These are phyloP conservation scores for Apiospora hydei DNA, from an alignment of 2,329 filamentous ascomycete genomes.

Conservation along the genomic window DNA sequence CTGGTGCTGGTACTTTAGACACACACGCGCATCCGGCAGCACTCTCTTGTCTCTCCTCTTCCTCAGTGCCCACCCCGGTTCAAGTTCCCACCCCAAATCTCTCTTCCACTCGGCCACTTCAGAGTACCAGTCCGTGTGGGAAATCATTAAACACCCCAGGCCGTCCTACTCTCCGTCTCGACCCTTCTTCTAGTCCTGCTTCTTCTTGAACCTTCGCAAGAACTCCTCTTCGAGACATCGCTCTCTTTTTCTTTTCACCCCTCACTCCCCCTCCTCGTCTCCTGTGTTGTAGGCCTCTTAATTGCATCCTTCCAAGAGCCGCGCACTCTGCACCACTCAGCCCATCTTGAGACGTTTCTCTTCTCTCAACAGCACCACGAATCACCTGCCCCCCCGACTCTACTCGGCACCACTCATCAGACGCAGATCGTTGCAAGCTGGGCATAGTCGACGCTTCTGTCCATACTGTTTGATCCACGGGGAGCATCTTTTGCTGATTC, in stretches of 20 bases:
- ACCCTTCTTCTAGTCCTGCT: slow-evolving; percentile 44
- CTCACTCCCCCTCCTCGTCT: slow-evolving; percentile 41
- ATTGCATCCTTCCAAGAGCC: slow-evolving; percentile 31
- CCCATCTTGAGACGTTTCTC: slow-evolving; percentile 29
- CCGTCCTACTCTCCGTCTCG: slow-evolving; percentile 37
- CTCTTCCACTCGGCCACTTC: slow-evolving; percentile 37
- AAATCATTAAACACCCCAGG: slow-evolving; percentile 45
- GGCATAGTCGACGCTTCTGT: slow-evolving; percentile 38
- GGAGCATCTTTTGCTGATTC: slow-evolving; percentile 39
- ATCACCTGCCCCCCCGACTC: slow-evolving; percentile 8
- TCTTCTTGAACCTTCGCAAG: slow-evolving; percentile 46
- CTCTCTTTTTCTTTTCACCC: slow-evolving; percentile 47
- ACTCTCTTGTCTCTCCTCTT: slow-evolving; percentile 16
- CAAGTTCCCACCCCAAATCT: slow-evolving; percentile 26
- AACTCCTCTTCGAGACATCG: slow-evolving; percentile 49
- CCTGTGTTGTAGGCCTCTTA: slow-evolving; percentile 40
- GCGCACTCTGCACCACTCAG: slow-evolving; percentile 44
- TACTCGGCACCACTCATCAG: slow-evolving; percentile 34
- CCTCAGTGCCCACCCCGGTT: slow-evolving; percentile 4
- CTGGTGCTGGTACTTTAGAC: neutral
- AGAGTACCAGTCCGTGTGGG: slow-evolving; percentile 34
- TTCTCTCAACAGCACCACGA: slow-evolving; percentile 27
- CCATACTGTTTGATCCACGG: slow-evolving; percentile 39
- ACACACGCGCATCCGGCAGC: slow-evolving; percentile 18
- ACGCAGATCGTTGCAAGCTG: slow-evolving; percentile 46